These are phyloP conservation scores for Ophiocordyceps australis DNA, from an alignment of 2,329 filamentous ascomycete species.

Conservation along the genomic window DNA sequence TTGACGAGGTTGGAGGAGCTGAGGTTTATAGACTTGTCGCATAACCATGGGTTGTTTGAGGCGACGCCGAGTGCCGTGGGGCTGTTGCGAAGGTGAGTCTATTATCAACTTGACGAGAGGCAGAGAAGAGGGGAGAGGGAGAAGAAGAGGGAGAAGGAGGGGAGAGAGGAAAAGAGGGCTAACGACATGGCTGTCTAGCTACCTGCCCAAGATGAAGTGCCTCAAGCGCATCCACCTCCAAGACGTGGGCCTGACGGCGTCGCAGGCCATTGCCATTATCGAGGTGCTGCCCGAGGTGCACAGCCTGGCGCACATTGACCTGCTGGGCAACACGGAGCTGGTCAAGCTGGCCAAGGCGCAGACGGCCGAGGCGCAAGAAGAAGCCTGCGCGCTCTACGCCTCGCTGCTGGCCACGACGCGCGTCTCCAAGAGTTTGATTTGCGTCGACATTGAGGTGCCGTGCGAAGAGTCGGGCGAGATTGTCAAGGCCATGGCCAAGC, in stretches of 20 bases:
- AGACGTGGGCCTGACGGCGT: conserved; percentile 67
- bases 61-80: conserved; percentile 54
- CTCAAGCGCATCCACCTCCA: conserved; percentile 76
- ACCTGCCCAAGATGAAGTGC: conserved; percentile 59
- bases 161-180: too few relatives aligned
- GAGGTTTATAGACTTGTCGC: conserved; percentile 80
- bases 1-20: conserved; percentile 54
- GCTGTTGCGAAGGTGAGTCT: conserved; percentile 62
- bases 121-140: too few relatives aligned
- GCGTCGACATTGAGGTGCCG: conserved; percentile 83
- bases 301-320: conserved; percentile 67
- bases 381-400: conserved; percentile 84
- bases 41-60: conserved; percentile 69
- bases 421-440: conserved; percentile 67
- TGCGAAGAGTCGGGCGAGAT: conserved; percentile 68
- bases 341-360: conserved; percentile 53
- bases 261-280: conserved; percentile 78
- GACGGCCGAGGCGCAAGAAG: conserved; percentile 69
- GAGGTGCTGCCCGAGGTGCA: conserved; percentile 77
- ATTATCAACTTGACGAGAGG: too few relatives aligned
- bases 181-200: too few relatives aligned
- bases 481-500: conserved; percentile 79
- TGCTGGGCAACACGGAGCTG: conserved; percentile 66
- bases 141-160: too few relatives aligned
- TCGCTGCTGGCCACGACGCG: conserved; percentile 78